Conservation (phyloP, 164 flowering plant genomes). For the Vitis labrusca region DNA sequence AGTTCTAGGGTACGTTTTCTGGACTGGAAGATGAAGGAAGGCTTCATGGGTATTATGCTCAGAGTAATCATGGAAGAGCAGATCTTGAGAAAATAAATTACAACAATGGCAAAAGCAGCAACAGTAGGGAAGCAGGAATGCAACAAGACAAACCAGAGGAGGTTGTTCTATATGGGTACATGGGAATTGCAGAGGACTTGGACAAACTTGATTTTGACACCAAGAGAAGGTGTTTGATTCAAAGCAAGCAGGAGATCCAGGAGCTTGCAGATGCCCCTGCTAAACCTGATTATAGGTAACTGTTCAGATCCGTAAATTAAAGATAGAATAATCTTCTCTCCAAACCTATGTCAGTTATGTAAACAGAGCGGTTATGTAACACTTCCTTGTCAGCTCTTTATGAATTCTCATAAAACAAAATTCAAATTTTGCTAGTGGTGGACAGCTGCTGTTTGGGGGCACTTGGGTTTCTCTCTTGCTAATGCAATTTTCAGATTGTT, state of each 20-base stretch:
- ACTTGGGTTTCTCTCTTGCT: too few species aligned
- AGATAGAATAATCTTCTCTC: too few species aligned
- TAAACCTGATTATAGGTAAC: slow-evolving; percentile 11
- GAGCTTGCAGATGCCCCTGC: slow-evolving; percentile 28
- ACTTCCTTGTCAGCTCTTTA: too few species aligned
- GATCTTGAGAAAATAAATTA: slow-evolving; percentile 15
- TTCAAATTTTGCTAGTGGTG: too few species aligned
- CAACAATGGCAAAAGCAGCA: not conserved
- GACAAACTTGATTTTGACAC: slow-evolving; percentile 24
- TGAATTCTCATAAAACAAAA: too few species aligned
- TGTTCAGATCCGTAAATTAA: too few species aligned
- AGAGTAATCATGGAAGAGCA: slow-evolving; percentile 28
- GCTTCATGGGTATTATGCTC: slow-evolving; percentile 26
- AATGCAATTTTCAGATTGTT: too few species aligned
- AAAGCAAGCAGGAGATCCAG: slow-evolving; percentile 34
- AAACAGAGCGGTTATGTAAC: too few species aligned
- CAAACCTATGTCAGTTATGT: too few species aligned
- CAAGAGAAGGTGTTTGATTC: slow-evolving; percentile 18
- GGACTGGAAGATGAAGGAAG: slow-evolving; percentile 35
- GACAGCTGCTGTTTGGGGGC: too few species aligned
- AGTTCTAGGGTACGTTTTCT: slow-evolving; percentile 34
- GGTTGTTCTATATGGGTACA: slow-evolving; percentile 29
- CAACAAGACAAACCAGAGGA: slow-evolving; percentile 23
- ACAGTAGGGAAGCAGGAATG: not conserved
- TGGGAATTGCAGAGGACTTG: slow-evolving; percentile 39